Evolutionary conservation across 495 filamentous ascomycete species (phyloP).

Genomic region (Physcia stellaris): DNA sequence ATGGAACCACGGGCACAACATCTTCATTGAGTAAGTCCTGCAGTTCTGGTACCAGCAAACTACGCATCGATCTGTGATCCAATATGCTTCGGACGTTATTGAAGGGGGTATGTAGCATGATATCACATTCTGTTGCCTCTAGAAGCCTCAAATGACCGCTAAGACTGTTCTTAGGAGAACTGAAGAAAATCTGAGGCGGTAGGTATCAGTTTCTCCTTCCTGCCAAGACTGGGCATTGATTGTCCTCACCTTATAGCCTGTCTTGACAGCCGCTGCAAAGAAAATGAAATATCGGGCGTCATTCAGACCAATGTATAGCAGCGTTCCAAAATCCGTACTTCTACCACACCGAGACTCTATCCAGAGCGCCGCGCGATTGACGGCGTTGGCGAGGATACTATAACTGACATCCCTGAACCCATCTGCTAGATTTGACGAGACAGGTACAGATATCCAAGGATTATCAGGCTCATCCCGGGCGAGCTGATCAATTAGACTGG

Average conservation of each 20-base stretch:
- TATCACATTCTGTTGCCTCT: conserved; percentile 1
- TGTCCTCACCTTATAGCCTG: conserved; percentile 14
- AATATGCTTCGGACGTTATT: conserved; percentile 10
- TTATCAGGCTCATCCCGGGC: conserved; percentile 24
- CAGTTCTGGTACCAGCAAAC: conserved; percentile 17
- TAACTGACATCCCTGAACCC: conserved; percentile 39
- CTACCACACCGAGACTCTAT: conserved; percentile 25
- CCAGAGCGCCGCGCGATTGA: conserved; percentile 38
- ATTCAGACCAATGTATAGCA: conserved; percentile 23
- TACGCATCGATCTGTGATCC: conserved; percentile 11
- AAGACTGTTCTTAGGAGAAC: conserved; percentile 1
- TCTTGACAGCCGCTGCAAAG: conserved; percentile 19
- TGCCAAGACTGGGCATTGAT: conserved; percentile 11
- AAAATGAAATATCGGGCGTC: conserved; percentile 36
- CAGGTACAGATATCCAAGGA: conserved; percentile 30
- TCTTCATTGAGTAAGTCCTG: conserved; percentile 15
- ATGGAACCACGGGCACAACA: conserved; percentile 15
- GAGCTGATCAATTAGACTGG: conserved; percentile 27
- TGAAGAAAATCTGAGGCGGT: conserved; percentile 2
- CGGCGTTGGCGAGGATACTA: conserved; percentile 32
- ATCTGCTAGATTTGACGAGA: conserved; percentile 27
- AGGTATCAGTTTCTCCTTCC: conserved; percentile 1
- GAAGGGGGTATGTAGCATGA: conserved; percentile 1
- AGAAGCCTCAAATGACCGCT: conserved; percentile 1
- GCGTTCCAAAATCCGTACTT: conserved; percentile 8